Base-by-base conservation (phyloP, 306 rosid species). In the Lathyrus aphaca region DNA sequence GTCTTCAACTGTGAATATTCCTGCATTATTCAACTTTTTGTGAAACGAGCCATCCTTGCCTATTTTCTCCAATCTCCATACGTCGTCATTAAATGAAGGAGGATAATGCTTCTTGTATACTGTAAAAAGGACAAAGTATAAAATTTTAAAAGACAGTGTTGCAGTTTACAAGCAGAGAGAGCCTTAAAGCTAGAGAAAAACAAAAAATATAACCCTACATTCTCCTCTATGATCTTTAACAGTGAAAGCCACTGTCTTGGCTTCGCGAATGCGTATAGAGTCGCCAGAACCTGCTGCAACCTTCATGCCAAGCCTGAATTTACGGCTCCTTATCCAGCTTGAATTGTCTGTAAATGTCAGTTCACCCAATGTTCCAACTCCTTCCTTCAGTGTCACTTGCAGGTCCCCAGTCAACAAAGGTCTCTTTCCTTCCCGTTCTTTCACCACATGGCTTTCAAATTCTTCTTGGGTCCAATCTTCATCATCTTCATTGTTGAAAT, bases 191-290 rank as follows among this genome's bases (percentile, higher is more conserved):
- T 59, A 46, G 32, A 32, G 67, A 63, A 66, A 72, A 79, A 59
- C 39, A 37, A n/a, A 57, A 59, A 58, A 65, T 71, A 78, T 73
- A 66, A 73, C 49, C 96, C 73, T 82, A 91, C 99, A 64, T 95
- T 95, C 99, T 77, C 99, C 99, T 84, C 99, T 86, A 82, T 95
- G 99, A 85, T 95, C 99, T 80, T 95, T 95, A 72, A 95, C 99
- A 14, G 91, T 91, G 82, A 95, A 91, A 77, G 99, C 99, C 83
- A 91, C 99, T 59, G 99, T 95, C 78, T 95, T 95, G 61, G 99
- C 99, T 83, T 95, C 97, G 37, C 96, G 96, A 40, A 95, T 74
- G 66, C 84, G 96, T 63, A 89, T 16, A 68, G 95, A 91, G 69
- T 89, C 99, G 46, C 80, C 78, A 83, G 80, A 86, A 11, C 99